Evolutionary conservation across 805 yeast species (phyloP), one percentile per base, ranked within the genome.

Genomic region (Groenewaldozyma salmanticensis): DNA sequence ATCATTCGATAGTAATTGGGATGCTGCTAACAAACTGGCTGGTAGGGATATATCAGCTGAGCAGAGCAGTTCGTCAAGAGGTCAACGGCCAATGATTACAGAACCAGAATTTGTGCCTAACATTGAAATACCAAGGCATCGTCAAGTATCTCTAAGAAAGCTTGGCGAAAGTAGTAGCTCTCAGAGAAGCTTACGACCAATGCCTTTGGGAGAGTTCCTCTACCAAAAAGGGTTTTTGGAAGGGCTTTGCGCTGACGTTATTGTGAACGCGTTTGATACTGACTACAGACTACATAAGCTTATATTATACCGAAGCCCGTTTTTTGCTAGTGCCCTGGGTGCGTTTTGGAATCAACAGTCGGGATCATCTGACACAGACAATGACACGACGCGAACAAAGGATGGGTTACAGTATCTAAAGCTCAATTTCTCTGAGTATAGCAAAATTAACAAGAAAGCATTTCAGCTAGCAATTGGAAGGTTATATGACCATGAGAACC

Each of bases 391-490:
- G 15, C 44, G 57, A 9, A 47, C 42, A 4, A 42, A 42, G 18
- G 45, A 31, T 13, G 16, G 37, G 7, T 6, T n/a, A 5, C 11
- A 35, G 34, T 7, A 15, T 6, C 38, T n/a, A 17, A 27, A 38
- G 22, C 6, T 69, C 67, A 47, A 72, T 27, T 34, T 40, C 17
- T 37, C 27, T 13, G 58, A 58, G 24, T 72, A 67, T 48, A 59
- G 60, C 5, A 55, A 62, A 34, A 67, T 68, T 37, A 64, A 71
- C 0, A 60, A 60, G 39, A 64, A 65, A 17, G 65, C 75, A 3
- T 72, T 75, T 52, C 77, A 73, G 35, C 51, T 68, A 18, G 74
- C 73, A 0, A 50, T 75, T 2, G 65, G 67, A 1, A 47, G 70
- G 32, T 54, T 74, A 9, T 74, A 74, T 48, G 78, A 79, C 1